Base-by-base conservation (phyloP, 2,329 filamentous ascomycete species). In the Chrysosporium keratinophilum region DNA sequence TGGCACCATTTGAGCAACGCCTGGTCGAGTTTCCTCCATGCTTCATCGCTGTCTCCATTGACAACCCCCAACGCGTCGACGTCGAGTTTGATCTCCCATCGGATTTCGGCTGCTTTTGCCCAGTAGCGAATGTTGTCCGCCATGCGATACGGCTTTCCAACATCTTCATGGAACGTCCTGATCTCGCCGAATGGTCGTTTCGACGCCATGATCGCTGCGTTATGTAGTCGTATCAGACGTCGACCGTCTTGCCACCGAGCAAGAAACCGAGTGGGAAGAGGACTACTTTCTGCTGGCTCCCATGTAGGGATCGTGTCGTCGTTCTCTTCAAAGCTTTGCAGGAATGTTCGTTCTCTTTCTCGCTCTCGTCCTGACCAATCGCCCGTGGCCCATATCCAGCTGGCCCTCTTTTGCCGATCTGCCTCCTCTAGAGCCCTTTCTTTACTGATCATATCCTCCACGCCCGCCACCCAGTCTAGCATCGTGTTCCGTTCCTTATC, bases 51-150 rank as follows among this genome's bases (percentile, higher is more conserved):
- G 34, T 68, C 84, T 64, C 84, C 84, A 65, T 90, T 85, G 19
- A 95, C 90, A 6, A 96, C 79, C 28, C 85, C 88, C 70, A 94
- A 84, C 19, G 91, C 88, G 64, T 96, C 88, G 52, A 95, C 78
- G 58, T 84, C 81, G 50, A 97, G 76, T 61, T 86, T 79, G 39
- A 90, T 80, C 70, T 97, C 93, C 84, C 91, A 98, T 53, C 93
- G 82, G 55, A 97, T 76, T 72, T 98, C 90, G 6, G 90, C 89
- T 1, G 91, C 93, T 74, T 98, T 98, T 70, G 87, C 80, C 91
- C 93, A 98, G 75, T 86, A 98, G 40, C 89, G 82, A 57, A 98
- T 77, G 67, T 98, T 98, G 62, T 98, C 93, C 2, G 90, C 88
- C 58, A 84, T 84, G 47, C 93, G 85, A 68, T 98, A 98, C 0